Base-by-base conservation (phyloP, 2,329 filamentous ascomycete species). In the Aspergillus alliaceus region DNA sequence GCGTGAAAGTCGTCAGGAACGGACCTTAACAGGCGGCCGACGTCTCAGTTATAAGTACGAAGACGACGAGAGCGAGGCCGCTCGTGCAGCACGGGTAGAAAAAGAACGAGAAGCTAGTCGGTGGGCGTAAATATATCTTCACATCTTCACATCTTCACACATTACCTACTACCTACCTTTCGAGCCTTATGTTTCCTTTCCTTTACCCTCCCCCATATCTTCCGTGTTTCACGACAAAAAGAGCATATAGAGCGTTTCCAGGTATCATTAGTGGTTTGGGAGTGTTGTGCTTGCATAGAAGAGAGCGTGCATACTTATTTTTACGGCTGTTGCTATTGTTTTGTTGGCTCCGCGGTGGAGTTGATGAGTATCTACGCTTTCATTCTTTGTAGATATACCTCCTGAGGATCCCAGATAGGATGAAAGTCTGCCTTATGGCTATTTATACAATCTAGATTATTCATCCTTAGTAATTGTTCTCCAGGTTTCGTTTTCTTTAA, bases 31-130 rank as follows among this genome's bases (percentile, higher is more conserved):
- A 8, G 70, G 68, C 6, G 71, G 75, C 15, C 72, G 78, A 48
- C 70, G 75, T 51, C 65, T 80, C 56, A 79, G 75, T 56, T 80
- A 79, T 66, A 80, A 79, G 62, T 81, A 81, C 53, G 79, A 80
- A 58, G 79, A 80, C 60, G 79, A 81, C 54, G 69, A 75, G 51
- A 66, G 62, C 44, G 68, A 74, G 47, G 69, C 72, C 58, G 66
- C 70, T 32, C 66, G 72, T 40, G 69, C 72, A 6, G 61, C 66
- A 25, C 67, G 74, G 18, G 69, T 74, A 12, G 76, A 78, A 58
- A 67, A 68, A 32, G 77, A 79, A 59, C 66, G 75, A 34, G 74
- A 76, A 59, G 72, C 71, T 1, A 65, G 64, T 42, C 62, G 72
- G 22, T 74, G 72, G 72, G 53, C 56, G 25, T 64, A 42, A 53